Evolutionary conservation across 2,329 filamentous ascomycete species (phyloP), one percentile per base, ranked within the genome.

Genomic region (Juglanconis sp.): DNA sequence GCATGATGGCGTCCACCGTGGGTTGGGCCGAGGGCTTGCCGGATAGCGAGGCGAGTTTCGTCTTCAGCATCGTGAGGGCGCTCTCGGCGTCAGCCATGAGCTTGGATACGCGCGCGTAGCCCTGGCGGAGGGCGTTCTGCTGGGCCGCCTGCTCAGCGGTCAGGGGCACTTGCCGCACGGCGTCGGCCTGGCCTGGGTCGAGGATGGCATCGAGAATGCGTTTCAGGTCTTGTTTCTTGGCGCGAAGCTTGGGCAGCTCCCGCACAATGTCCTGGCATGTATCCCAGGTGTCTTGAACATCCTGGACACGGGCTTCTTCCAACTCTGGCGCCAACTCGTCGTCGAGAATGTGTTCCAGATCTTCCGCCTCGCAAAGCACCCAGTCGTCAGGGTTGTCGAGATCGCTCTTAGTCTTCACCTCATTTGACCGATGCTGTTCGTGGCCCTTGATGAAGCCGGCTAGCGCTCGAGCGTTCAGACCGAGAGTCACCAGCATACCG

Each of bases 401-500:
- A 64, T 96, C 88, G 53, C 88, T 79, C 63, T 83, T 82, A 7
- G 78, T 82, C 36, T 89, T 82, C 30, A 80, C 82, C 9, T 76
- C 75, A 40, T 84, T 77, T 55, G 82, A 78, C 53, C 78, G 73
- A 47, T 79, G 74, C 53, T 86, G 77, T 10, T 79, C 79, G 66
- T 96, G 90, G 7, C 88, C 91, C 58, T 84, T 80, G 48, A 93
- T 80, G 65, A 88, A 89, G 10, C 79, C 78, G 52, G 81, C 79
- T 42, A 94, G 84, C 5, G 90, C 86, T 15, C 84, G 79, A 10
- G 80, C 86, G 70, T 98, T 98, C 53, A 97, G 82, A 9, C 94
- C 94, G 46, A 98, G 78, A 0, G 91, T 94, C 68, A 97, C 92
- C 48, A 99, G 87, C 95, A 98, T 99, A 11, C 90, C 90, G 72